phyloP scores from a whole-genome alignment of 345 rosid genomes.

The Eucalyptus cloeziana region DNA sequence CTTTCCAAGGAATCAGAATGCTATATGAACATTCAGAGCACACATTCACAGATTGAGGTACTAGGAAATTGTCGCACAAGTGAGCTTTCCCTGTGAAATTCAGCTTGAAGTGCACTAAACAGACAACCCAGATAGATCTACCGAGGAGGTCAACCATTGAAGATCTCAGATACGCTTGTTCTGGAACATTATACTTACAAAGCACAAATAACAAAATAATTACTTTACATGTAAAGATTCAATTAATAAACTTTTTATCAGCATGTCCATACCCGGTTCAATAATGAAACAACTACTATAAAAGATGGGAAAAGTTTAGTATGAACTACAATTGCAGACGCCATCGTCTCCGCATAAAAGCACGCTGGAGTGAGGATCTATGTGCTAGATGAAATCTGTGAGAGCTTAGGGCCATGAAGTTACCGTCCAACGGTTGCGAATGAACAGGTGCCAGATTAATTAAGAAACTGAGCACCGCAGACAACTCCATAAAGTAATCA shows the following conservation, averaged over 20 bases:
- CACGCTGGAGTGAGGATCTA: background rate
- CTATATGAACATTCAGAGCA: background rate
- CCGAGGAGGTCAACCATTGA: background rate
- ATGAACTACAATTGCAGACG: background rate
- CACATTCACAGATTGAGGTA: background rate
- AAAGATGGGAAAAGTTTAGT: background rate
- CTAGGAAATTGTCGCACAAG: background rate
- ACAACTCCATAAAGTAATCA: background rate
- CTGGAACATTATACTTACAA: background rate
- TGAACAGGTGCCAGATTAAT: background rate
- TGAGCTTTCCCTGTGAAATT: background rate
- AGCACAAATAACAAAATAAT: background rate
- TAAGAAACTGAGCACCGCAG: background rate
- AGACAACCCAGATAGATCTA: background rate
- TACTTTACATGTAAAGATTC: background rate
- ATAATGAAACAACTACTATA: background rate
- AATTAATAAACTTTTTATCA: background rate
- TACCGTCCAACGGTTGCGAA: background rate
- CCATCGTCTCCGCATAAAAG: background rate
- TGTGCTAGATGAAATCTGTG: background rate
- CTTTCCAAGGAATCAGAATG: background rate
- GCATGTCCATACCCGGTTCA: background rate
- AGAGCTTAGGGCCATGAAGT: background rate
- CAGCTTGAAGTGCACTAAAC: background rate
- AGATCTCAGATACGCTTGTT: background rate